Percentiles rank a stretch among this genome's conserved stretches.
phyloP scores from a whole-genome alignment of 2,329 filamentous ascomycete genomes.

The Epichloe sibirici region DNA sequence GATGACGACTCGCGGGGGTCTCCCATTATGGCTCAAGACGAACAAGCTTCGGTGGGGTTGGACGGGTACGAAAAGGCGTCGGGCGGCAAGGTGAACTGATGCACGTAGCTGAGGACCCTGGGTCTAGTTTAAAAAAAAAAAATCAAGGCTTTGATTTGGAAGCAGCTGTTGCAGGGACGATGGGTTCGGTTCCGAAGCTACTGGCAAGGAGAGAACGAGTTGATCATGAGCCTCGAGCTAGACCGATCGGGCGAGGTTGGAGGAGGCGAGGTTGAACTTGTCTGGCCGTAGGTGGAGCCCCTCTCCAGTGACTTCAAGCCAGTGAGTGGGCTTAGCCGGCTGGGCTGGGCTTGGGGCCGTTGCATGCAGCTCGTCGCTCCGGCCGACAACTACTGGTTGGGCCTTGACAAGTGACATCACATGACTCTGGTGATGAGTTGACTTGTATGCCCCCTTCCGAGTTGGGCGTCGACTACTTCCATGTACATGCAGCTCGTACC shows the following conservation, averaged over 20 bases:
- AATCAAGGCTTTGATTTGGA: not conserved
- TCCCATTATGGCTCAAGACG: constrained; percentile 27
- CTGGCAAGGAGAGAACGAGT: constrained; percentile 5
- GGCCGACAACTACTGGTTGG: no score
- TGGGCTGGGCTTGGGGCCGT: not conserved
- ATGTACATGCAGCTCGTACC: no score
- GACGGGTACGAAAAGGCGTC: not conserved
- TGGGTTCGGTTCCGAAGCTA: not conserved
- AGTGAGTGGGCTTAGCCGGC: constrained; percentile 7
- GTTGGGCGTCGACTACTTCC: no score
- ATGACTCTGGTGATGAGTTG: constrained; percentile 17
- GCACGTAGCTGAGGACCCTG: not conserved
- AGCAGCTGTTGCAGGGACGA: not conserved
- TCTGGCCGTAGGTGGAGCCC: constrained; percentile 23
- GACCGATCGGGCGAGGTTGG: constrained; percentile 21
- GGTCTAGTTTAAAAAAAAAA: not conserved
- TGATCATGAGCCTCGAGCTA: constrained; percentile 8
- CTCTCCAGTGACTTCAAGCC: constrained; percentile 7
- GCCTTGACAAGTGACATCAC: constrained; percentile 22
- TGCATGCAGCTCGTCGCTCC: not conserved
- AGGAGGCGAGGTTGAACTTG: constrained; percentile 26
- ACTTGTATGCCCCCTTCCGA: no score
- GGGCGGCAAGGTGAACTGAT: not conserved
- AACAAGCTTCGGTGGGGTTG: constrained; percentile 6
- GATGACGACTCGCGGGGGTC: constrained; percentile 48